Conservation (phyloP, 768 basidiomycete genomes). For the Mycena olivaceomarginata region DNA sequence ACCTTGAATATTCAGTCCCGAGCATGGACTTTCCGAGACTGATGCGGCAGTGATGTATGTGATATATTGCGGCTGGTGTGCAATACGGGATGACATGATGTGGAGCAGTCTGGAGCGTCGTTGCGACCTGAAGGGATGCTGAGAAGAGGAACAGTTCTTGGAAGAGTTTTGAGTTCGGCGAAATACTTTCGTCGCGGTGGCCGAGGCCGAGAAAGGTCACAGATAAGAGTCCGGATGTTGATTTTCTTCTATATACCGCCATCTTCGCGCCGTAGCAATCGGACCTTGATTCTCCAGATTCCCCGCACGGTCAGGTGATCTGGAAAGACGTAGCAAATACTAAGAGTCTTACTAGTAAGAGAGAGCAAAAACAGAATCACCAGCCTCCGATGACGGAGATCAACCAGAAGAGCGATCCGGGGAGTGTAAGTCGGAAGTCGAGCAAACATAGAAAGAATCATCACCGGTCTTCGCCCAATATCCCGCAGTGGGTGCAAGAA, state of each 20-base stretch:
- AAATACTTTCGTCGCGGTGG: background rate
- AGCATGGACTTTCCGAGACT: conserved; percentile 10
- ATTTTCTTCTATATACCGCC: no score
- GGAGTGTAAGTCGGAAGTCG: background rate
- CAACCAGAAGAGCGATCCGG: background rate
- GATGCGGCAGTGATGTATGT: background rate
- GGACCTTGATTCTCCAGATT: conserved; percentile 6
- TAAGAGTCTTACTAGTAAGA: no score
- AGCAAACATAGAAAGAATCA: background rate
- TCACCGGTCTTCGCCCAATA: background rate
- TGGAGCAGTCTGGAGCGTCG: background rate
- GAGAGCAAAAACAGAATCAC: background rate
- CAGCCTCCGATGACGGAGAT: background rate
- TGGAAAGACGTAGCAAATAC: background rate
- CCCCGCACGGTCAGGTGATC: background rate
- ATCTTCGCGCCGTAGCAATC: background rate
- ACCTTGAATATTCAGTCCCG: background rate
- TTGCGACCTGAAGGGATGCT: background rate
- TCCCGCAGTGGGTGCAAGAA: conserved; percentile 4
- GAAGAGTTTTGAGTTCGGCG: background rate
- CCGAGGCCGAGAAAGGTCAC: background rate
- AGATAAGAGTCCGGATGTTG: background rate
- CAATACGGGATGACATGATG: conserved; percentile 1
- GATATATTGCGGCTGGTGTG: background rate
- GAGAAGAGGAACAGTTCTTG: conserved; percentile 6